Evolutionary conservation across 2,329 filamentous ascomycete species (phyloP).

Genomic region (Aspergillus aculeatus): DNA sequence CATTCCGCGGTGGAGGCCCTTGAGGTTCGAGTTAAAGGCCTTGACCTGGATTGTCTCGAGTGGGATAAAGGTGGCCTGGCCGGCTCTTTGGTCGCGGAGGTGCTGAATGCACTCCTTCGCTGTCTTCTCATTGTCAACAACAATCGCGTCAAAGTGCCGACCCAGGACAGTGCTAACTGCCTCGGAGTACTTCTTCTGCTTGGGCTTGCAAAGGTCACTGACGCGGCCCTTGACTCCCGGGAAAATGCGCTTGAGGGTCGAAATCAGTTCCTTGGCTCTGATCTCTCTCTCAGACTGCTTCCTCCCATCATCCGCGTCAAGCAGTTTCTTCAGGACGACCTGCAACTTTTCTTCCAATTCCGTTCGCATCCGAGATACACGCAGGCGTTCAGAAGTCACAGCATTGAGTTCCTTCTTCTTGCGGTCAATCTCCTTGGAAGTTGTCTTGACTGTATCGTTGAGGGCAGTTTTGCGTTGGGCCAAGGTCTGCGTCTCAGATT

Average conservation of each 20-base stretch:
- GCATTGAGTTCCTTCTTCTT: conserved; percentile 92
- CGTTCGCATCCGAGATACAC: conserved; percentile 75
- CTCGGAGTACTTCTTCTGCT: conserved; percentile 94
- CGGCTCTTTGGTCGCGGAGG: conserved; percentile 82
- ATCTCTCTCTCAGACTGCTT: conserved; percentile 82
- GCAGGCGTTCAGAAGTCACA: conserved; percentile 77
- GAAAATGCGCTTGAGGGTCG: conserved; percentile 83
- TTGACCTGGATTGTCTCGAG: conserved; percentile 97
- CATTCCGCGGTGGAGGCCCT: conserved; percentile 78
- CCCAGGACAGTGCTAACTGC: conserved; percentile 91
- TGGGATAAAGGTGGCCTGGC: conserved; percentile 90
- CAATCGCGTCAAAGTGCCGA: conserved; percentile 87
- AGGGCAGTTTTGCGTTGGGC: conserved; percentile 66
- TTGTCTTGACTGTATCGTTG: conserved; percentile 63
- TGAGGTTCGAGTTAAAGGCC: conserved; percentile 83
- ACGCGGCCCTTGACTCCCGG: conserved; percentile 88
- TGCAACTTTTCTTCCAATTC: conserved; percentile 91
- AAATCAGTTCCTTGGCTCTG: conserved; percentile 77
- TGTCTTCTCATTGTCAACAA: conserved; percentile 93
- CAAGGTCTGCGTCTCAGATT: conserved; percentile 68
- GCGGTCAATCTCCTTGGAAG: conserved; percentile 72
- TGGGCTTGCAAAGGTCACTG: conserved; percentile 88
- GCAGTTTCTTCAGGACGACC: conserved; percentile 74
- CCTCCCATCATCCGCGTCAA: conserved; percentile 79
- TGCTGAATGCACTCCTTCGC: conserved; percentile 93